Conservation (phyloP, 257 asterid species). For the Solanum clarkiae region DNA sequence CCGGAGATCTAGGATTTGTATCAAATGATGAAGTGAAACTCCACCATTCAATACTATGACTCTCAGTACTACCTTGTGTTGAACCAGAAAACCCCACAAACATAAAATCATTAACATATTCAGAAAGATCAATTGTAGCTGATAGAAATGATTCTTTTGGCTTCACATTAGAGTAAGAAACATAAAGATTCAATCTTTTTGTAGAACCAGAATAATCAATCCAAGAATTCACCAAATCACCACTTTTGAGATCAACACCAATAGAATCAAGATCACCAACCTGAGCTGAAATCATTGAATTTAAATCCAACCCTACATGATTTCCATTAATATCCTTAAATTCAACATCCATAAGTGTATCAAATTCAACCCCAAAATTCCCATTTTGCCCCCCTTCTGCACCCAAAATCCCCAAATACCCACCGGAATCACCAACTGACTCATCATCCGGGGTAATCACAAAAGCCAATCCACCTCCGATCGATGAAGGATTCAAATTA, state of each 20-base stretch:
- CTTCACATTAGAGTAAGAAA: constrained; percentile 54
- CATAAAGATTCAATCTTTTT: constrained; percentile 29
- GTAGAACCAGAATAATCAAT: constrained; percentile 50
- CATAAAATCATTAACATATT: constrained; percentile 46
- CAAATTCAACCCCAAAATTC: constrained; percentile 66
- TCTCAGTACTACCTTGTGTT: constrained; percentile 83
- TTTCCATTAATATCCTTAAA: constrained; percentile 62
- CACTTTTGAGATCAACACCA: constrained; percentile 62
- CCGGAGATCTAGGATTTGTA: constrained; percentile 20
- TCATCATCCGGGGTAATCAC: constrained; percentile 53
- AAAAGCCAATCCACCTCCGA: constrained; percentile 78
- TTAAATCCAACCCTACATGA: constrained; percentile 75
- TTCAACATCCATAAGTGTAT: constrained; percentile 66
- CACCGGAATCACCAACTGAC: constrained; percentile 57
- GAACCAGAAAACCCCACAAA: constrained; percentile 73
- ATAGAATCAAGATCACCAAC: constrained; percentile 39
- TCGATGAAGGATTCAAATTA: constrained; percentile 60
- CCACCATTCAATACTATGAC: constrained; percentile 71
- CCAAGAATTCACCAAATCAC: constrained; percentile 75
- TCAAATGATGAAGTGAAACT: constrained; percentile 62
- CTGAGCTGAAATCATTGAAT: constrained; percentile 46
- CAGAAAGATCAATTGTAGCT: constrained; percentile 28
- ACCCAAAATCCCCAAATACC: constrained; percentile 44
- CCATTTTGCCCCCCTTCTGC: constrained; percentile 28
- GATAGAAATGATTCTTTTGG: constrained; percentile 52